Base-by-base conservation (phyloP, 2,329 filamentous ascomycete species). In the Plectosphaerella cucumerina region DNA sequence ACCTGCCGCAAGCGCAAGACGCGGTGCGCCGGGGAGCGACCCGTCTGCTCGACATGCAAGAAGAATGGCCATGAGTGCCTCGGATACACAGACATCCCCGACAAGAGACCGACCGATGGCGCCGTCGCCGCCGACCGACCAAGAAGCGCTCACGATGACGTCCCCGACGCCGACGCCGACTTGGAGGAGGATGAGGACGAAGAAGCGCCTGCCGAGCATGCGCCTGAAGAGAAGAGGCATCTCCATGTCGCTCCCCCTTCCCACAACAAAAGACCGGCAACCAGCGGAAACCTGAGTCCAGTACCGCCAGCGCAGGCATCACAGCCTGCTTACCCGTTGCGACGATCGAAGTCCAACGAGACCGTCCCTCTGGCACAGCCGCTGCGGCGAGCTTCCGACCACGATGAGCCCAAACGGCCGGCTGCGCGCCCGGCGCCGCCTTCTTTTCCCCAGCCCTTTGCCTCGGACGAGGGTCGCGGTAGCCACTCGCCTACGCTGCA, bases 1-100 rank as follows among this genome's bases (percentile, higher is more conserved):
- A 89, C 86, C 41, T 90, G 87, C 70, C 84, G 87, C 60, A 87
- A 84, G 65, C 81, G 87, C 62, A 90, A 90, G 70, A 90, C 86
- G 49, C 77, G 86, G 65, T 90, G 87, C 66, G 86, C 85, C 44
- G 87, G 87, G 55, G 86, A 89, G 68, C 82, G 85, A 55, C 87
- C 87, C 51, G 70, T 78, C 18, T 90, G 87, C 68, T 85, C 84
- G 52, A 90, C 87, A 11, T 90, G 87, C 60, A 77, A 80, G 52
- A 86, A 87, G 59, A 87, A 87, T 61, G 83, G 84, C 10, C 86
- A 90, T 61, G 70, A 72, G 15, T 90, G 87, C 64, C 68, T 86
- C 35, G 86, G 87, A 31, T 90, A 89, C 61, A 78, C 74, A 17
- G 84, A 85, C 52, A 62, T 72, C 3, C 56, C 66, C 46, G 77